Base-by-base conservation (phyloP, 495 filamentous ascomycete genomes). In the Xylaria scruposa region DNA sequence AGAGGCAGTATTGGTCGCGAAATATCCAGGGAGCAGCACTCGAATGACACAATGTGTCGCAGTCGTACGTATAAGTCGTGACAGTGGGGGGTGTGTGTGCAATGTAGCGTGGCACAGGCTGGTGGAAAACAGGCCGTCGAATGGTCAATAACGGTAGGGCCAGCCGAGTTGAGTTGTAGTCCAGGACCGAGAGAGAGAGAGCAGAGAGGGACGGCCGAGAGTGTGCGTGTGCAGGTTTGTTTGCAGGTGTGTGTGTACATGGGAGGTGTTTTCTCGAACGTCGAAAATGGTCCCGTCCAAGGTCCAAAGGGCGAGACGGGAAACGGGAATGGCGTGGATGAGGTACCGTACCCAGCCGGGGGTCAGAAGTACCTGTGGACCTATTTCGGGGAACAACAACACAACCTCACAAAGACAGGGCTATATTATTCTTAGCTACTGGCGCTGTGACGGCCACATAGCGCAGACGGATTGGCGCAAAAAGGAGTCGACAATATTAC, bases 151-250 rank as follows among this genome's bases (percentile, higher is more conserved):
- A 49, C 17, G 44, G 70, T 47, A 67, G 53, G 70, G 53, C 70
- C 70, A 71, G 70, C 70, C 70, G 70, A 67, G 51, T 38, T 53
- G n/a, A 36, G 33, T 38, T 53, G 62, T 66, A 62, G 49, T 59
- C 70, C 51, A 64, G 33, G 70, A 60, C 62, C n/a, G n/a, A 12
- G 42, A 60, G 51, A 31, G 61, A 51, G 62, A 26, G 19, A n/a
- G 29, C 24, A 47, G n/a, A 38, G 62, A 53, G 61, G 46, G 17
- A 49, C 4, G 19, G 13, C 13, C 31, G 21, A 31, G 46, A 42
- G n/a, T 29, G 40, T 33, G 46, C 21, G 53, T n/a, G 36, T 46
- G 51, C 58, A 38, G 36, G 36, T 38, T 38, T 38, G 33, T 68
- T 26, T 68, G 31, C 17, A 44, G 33, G 6, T 19, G 38, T 38